phyloP scores from a whole-genome alignment of 352 stramenopile species.

The Thraustochytrium sp. region DNA sequence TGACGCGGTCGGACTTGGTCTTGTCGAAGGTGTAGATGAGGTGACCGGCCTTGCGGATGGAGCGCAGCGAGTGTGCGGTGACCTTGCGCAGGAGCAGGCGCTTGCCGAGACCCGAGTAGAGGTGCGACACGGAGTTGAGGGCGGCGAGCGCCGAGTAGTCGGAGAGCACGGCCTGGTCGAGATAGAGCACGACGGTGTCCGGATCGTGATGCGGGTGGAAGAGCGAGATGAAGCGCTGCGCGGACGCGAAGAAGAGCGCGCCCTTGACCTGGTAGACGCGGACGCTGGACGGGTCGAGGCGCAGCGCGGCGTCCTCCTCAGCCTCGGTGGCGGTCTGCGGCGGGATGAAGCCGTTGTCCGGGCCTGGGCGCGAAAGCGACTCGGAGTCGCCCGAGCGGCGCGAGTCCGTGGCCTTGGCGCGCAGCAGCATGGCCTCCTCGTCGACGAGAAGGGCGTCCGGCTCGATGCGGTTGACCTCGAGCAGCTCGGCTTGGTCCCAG shows the following conservation, averaged over 20 bases:
- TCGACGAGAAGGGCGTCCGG: not conserved
- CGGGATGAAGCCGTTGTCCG: not conserved
- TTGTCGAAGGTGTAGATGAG: constrained; percentile 37
- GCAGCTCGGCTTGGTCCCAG: constrained; percentile 59
- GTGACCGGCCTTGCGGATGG: constrained; percentile 33
- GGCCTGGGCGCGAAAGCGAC: too few relatives aligned
- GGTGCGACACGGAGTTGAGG: constrained; percentile 59
- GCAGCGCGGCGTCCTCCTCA: constrained; percentile 16
- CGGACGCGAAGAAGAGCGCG: constrained; percentile 65
- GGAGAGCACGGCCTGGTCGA: constrained; percentile 58
- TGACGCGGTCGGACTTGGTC: constrained; percentile 10
- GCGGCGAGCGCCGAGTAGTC: constrained; percentile 68
- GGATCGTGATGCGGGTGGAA: constrained; percentile 63
- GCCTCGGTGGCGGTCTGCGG: not conserved
- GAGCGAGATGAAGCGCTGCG: constrained; percentile 60
- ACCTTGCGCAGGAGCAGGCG: constrained; percentile 51
- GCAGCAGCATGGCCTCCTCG: not conserved
- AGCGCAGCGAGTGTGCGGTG: not conserved
- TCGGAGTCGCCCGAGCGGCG: too few relatives aligned
- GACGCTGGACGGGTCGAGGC: not conserved
- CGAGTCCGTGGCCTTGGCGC: not conserved
- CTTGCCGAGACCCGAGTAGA: constrained; percentile 63
- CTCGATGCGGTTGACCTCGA: constrained; percentile 11
- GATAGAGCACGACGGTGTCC: constrained; percentile 61
- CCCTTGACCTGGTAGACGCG: constrained; percentile 64